Percentiles rank a stretch among this genome's conserved stretches.
These are phyloP conservation scores for Mycena albidolilacea DNA, from an alignment of 768 basidiomycete species.

Conservation along the genomic window DNA sequence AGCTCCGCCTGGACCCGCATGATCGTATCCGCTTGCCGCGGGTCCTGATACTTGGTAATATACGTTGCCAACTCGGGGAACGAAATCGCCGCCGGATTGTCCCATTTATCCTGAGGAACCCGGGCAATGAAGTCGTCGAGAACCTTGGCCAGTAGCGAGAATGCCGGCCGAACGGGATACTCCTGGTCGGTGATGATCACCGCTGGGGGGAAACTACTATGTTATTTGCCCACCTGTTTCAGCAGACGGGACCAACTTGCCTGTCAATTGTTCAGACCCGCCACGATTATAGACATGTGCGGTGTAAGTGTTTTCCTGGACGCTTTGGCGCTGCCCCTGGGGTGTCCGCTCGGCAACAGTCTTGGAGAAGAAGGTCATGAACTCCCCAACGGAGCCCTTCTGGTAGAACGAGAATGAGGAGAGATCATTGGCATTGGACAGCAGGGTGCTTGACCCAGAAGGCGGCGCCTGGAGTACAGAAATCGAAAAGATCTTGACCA, in stretches of 20 bases:
- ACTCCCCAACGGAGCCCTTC: conserved; percentile 88
- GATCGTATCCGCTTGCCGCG: conserved; percentile 96
- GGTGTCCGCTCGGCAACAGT: conserved; percentile 92
- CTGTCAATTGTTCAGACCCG: conserved; percentile 87
- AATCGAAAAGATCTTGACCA: conserved; percentile 93
- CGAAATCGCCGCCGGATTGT: conserved; percentile 75
- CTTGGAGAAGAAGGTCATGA: conserved; percentile 94
- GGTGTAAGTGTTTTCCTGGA: conserved; percentile 94
- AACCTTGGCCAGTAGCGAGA: conserved; percentile 93
- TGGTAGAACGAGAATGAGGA: conserved; percentile 97
- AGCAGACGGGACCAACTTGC: conserved; percentile 57
- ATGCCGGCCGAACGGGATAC: conserved; percentile 96
- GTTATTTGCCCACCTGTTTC: conserved; percentile 22
- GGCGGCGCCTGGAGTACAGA: conserved; percentile 80
- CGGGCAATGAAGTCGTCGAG: conserved; percentile 92
- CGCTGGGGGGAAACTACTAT: conserved; percentile 58
- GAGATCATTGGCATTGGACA: conserved; percentile 83
- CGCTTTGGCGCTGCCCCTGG: conserved; percentile 91
- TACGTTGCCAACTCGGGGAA: conserved; percentile 86
- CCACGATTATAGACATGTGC: conserved; percentile 96
- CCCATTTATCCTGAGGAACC: conserved; percentile 79
- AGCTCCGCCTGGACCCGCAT: conserved; percentile 98
- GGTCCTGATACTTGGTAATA: conserved; percentile 95
- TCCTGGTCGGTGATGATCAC: conserved; percentile 96
- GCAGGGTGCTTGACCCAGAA: conserved; percentile 72